phyloP scores from a whole-genome alignment of 805 yeast species.

The Metschnikowia proteae region DNA sequence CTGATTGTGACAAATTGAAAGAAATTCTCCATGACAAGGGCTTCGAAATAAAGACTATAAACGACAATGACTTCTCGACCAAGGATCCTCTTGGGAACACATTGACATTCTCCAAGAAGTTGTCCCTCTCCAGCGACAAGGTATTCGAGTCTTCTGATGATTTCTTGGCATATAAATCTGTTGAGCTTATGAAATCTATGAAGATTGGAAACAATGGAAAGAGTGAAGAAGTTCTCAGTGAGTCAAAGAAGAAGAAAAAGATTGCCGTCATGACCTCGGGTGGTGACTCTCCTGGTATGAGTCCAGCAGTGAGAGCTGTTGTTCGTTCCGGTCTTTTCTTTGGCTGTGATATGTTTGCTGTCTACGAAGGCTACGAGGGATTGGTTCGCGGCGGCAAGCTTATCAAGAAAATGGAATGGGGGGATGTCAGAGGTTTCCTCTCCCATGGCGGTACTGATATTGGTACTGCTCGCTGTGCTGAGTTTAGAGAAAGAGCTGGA shows the following conservation, averaged over 20 bases:
- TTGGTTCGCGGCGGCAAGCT: conserved; percentile 79
- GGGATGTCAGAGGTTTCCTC: conserved; percentile 91
- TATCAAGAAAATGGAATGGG: conserved; percentile 81
- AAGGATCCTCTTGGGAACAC: conserved; percentile 37
- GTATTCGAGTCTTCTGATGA: conserved; percentile 24
- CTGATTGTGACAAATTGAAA: conserved; percentile 24
- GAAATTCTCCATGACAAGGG: conserved; percentile 15
- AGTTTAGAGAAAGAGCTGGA: conserved; percentile 81
- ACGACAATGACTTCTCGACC: conserved; percentile 8
- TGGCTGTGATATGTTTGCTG: conserved; percentile 87
- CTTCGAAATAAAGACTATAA: conserved; percentile 6
- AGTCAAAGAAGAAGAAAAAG: conserved; percentile 20
- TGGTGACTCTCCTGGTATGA: conserved; percentile 99
- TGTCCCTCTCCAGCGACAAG: conserved; percentile 20
- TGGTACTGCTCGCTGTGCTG: conserved; percentile 92
- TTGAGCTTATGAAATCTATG: conserved; percentile 20
- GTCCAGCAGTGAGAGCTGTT: conserved; percentile 92
- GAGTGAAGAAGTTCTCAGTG: not conserved
- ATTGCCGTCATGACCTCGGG: conserved; percentile 98
- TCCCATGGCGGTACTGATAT: conserved; percentile 92
- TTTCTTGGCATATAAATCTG: conserved; percentile 24
- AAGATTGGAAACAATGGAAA: not conserved
- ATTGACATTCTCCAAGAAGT: conserved; percentile 24
- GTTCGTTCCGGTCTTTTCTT: conserved; percentile 85
- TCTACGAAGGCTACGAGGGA: conserved; percentile 94